phyloP scores from a whole-genome alignment of 2,329 filamentous ascomycete species.

The Onygenales sp. region DNA sequence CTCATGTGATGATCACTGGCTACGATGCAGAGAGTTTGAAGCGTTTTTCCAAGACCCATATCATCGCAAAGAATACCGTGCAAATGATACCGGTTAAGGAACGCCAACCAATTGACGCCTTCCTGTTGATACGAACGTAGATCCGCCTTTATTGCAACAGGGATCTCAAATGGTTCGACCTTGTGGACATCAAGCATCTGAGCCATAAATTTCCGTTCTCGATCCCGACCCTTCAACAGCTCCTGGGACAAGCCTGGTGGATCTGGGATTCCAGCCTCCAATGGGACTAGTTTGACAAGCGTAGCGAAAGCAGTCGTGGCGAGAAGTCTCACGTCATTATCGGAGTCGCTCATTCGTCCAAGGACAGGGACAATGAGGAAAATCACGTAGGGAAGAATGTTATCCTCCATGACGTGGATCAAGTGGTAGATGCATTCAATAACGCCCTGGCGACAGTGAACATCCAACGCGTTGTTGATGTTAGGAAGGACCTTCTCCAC shows the following conservation, averaged over 20 bases:
- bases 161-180: slow-evolving; percentile 86
- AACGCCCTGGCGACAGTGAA: slow-evolving; percentile 82
- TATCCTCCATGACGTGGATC: slow-evolving; percentile 96
- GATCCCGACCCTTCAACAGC: slow-evolving; percentile 78
- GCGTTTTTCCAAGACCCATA: slow-evolving; percentile 96
- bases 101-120: slow-evolving; percentile 96
- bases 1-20: slow-evolving; percentile 94
- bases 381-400: slow-evolving; percentile 93
- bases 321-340: slow-evolving; percentile 87
- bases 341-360: slow-evolving; percentile 95
- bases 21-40: slow-evolving; percentile 96
- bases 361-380: slow-evolving; percentile 97
- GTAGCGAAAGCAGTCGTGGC: slow-evolving; percentile 96
- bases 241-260: slow-evolving; percentile 86
- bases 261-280: slow-evolving; percentile 95
- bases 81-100: slow-evolving; percentile 94
- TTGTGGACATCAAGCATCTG: slow-evolving; percentile 96
- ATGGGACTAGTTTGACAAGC: slow-evolving; percentile 87
- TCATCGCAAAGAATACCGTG: slow-evolving; percentile 98
- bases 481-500: slow-evolving; percentile 88
- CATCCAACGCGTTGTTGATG: slow-evolving; percentile 81
- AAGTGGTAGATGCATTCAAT: slow-evolving; percentile 95
- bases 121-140: slow-evolving; percentile 96
- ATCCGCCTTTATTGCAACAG: slow-evolving; percentile 93
- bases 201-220: slow-evolving; percentile 90